These are phyloP conservation scores for Lagenaria siceraria DNA, from an alignment of 306 rosid genomes.

Conservation along the genomic window DNA sequence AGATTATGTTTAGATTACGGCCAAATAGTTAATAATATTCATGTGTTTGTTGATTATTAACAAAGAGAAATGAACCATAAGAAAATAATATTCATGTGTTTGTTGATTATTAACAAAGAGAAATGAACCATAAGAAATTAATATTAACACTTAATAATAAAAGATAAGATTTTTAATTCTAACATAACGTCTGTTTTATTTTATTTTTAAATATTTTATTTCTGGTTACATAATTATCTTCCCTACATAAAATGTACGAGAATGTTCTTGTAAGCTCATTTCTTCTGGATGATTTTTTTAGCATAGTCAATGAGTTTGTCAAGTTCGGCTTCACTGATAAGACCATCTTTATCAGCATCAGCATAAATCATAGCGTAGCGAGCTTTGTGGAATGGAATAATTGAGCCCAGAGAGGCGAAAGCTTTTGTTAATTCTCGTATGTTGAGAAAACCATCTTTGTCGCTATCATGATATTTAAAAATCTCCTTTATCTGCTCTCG, in stretches of 20 bases:
- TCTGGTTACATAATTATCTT: background rate
- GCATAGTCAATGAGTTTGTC: constrained; percentile 3
- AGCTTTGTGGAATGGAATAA: background rate
- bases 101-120: no score
- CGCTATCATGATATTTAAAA: background rate
- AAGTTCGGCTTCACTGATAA: background rate
- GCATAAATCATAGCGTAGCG: background rate
- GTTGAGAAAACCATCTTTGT: background rate
- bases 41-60: no score
- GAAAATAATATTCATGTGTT: background rate
- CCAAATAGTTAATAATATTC: no score
- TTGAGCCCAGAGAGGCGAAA: background rate
- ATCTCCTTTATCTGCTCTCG: background rate
- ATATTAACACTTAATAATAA: no score
- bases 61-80: background rate
- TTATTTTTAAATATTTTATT: background rate
- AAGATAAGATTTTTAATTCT: background rate
- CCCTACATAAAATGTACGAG: background rate
- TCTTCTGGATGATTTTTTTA: background rate
- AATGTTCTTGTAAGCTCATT: background rate
- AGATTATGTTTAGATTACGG: no score
- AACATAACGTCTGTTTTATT: background rate
- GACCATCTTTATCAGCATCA: constrained; percentile 12
- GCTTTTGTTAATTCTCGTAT: background rate
- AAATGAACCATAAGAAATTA: background rate